phyloP scores from a whole-genome alignment of 2,329 filamentous ascomycete genomes.

The Cercospora beticola region DNA sequence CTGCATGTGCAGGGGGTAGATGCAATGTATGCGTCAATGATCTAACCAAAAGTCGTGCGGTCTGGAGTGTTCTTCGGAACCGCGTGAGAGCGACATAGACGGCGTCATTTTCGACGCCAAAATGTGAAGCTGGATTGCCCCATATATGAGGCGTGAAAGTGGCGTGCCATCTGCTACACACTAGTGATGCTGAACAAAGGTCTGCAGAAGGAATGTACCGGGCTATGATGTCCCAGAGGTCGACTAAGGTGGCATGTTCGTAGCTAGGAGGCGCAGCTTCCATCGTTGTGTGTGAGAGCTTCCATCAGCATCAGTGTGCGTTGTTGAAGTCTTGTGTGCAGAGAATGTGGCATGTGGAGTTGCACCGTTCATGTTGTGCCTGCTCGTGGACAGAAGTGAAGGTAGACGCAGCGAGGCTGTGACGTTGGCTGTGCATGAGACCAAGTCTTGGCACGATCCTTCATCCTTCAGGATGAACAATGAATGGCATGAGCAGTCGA shows the following conservation, averaged over 20 bases:
- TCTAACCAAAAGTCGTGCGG: constrained; percentile 53
- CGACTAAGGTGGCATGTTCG: constrained; percentile 54
- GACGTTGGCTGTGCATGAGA: background rate
- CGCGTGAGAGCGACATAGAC: constrained; percentile 61
- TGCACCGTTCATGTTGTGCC: background rate
- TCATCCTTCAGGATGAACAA: background rate
- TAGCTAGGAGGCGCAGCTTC: constrained; percentile 62
- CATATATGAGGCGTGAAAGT: constrained; percentile 61
- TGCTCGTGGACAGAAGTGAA: background rate
- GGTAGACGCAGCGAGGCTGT: background rate
- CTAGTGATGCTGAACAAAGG: constrained; percentile 56
- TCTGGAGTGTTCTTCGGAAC: constrained; percentile 58
- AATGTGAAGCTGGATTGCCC: constrained; percentile 63
- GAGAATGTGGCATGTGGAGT: background rate
- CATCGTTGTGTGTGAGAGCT: constrained; percentile 40
- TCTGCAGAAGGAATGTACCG: constrained; percentile 57
- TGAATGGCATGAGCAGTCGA: background rate
- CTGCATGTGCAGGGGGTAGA: constrained; percentile 59
- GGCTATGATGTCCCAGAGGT: constrained; percentile 58
- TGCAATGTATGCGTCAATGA: constrained; percentile 62
- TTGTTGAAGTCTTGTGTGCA: background rate
- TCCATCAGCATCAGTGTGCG: background rate
- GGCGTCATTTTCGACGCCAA: constrained; percentile 59
- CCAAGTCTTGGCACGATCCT: background rate
- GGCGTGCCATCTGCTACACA: constrained; percentile 58